Evolutionary conservation across 305 asterid species (phyloP), one percentile per base, ranked within the genome.

Genomic region (Fraxinus floribunda): DNA sequence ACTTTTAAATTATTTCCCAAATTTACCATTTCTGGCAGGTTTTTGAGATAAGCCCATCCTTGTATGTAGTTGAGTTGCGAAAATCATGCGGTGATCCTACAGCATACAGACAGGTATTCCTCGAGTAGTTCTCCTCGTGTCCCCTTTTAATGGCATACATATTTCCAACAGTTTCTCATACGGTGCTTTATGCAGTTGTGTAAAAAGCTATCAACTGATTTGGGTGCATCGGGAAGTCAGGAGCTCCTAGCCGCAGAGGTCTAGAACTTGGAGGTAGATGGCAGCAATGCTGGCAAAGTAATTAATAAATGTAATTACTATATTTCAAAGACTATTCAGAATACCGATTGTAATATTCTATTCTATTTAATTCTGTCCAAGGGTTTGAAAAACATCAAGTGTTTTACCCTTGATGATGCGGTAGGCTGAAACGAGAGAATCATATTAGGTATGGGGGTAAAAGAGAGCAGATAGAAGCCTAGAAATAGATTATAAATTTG

Each of bases 31-130:
- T 78, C 34, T 66, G 55, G 46, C 97, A 95, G 99, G 94, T 95
- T 77, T 92, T 93, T 60, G 99, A 95, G 91, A 88, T 95, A 73
- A 92, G 94, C 84, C 92, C 94, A 81, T 91, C 98, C 36, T 36
- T 92, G 86, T 89, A 90, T 84, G 94, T 91, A 20, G 99, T 95
- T 46, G 99, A 95, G 88, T 79, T 95, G 82, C 88, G 86, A 64
- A 95, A 95, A 86, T 90, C 89, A 55, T 77, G 82, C 9, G 99
- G 99, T 60, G 97, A 93, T 85, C 84, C 94, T 39, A 44, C 82
- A 60, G 80, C 82, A 78, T 95, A 95, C 89, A 93, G 95, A 90
- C 88, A 94, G 97, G 98, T 92, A 84, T 52, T 3, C 49, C 38
- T 5, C 74, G 0, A 30, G 20, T 49, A 75, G 55, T 66, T 29